Conservation (phyloP, 768 basidiomycete genomes). For the Gymnopilus dilepis region DNA sequence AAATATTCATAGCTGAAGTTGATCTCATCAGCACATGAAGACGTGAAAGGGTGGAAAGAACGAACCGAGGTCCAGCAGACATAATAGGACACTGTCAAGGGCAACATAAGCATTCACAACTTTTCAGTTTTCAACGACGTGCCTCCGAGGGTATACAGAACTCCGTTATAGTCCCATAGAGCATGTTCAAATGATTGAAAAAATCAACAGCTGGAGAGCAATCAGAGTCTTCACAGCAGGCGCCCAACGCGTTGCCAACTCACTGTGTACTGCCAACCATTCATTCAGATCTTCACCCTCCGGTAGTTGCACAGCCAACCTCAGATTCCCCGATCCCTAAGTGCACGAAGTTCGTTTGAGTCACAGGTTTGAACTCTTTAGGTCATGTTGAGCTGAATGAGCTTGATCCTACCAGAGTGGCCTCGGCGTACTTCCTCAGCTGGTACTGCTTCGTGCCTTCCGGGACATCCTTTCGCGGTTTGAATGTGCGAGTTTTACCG, state of each 20-base stretch:
- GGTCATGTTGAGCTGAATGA: neutral
- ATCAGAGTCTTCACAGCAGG: neutral
- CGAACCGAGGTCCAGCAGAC: slow-evolving; percentile 93
- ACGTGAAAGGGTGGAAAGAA: slow-evolving; percentile 26
- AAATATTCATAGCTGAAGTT: slow-evolving; percentile 84
- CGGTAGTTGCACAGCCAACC: slow-evolving; percentile 90
- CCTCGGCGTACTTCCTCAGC: slow-evolving; percentile 95
- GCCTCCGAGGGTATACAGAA: slow-evolving; percentile 96
- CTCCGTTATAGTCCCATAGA: slow-evolving; percentile 97
- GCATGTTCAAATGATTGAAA: slow-evolving; percentile 99
- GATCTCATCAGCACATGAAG: neutral
- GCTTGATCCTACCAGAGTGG: slow-evolving; percentile 71
- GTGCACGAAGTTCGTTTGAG: slow-evolving; percentile 7
- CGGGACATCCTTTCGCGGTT: slow-evolving; percentile 92
- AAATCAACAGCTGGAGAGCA: slow-evolving; percentile 90
- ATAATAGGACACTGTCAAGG: slow-evolving; percentile 88
- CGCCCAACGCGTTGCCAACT: slow-evolving; percentile 25
- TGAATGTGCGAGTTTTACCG: slow-evolving; percentile 94
- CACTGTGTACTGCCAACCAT: slow-evolving; percentile 99
- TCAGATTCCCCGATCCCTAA: slow-evolving; percentile 94
- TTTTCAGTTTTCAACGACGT: slow-evolving; percentile 24
- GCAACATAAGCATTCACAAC: neutral
- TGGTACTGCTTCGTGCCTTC: slow-evolving; percentile 99
- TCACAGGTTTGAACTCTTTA: neutral
- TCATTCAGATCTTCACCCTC: slow-evolving; percentile 98